These are phyloP conservation scores for Capsella rubella DNA, from an alignment of 441 rosid genomes.

Conservation along the genomic window DNA sequence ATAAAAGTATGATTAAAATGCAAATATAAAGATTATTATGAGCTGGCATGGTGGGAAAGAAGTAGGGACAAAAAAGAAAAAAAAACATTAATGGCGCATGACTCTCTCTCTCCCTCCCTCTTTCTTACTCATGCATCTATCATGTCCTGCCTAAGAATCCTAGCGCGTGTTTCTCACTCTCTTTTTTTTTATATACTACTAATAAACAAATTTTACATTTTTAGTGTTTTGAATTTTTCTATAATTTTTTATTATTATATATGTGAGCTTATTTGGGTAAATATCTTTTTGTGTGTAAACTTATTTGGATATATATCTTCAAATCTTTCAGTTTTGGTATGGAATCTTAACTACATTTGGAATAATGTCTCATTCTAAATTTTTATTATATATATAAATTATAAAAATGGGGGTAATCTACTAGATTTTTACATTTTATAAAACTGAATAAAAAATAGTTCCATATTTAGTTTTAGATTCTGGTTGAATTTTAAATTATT, in stretches of 20 bases:
- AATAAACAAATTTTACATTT: not conserved
- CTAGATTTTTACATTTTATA: not conserved
- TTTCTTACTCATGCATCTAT: constrained; percentile 47
- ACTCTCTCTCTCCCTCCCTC: constrained; percentile 41
- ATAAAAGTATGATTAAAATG: not conserved
- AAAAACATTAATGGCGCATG: constrained; percentile 52
- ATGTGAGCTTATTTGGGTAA: not conserved
- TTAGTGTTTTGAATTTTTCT: not conserved
- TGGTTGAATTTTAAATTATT: not conserved
- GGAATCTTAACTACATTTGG: not conserved
- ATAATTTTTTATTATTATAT: too few species aligned
- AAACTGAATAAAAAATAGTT: not conserved
- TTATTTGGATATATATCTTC: not conserved
- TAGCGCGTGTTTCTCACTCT: constrained; percentile 37
- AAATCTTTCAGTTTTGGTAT: not conserved
- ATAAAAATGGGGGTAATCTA: too few species aligned
- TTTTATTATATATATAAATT: too few species aligned
- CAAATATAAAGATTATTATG: not conserved
- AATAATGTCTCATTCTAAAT: not conserved
- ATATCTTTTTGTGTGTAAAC: not conserved
- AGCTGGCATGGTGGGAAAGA: constrained; percentile 31
- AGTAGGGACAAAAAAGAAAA: constrained; percentile 31
- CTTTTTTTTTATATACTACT: not conserved
- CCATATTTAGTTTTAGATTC: not conserved
- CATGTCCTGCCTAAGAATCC: constrained; percentile 46